phyloP scores from a whole-genome alignment of 805 yeast species.

The Blastobotrys peoriensis region DNA sequence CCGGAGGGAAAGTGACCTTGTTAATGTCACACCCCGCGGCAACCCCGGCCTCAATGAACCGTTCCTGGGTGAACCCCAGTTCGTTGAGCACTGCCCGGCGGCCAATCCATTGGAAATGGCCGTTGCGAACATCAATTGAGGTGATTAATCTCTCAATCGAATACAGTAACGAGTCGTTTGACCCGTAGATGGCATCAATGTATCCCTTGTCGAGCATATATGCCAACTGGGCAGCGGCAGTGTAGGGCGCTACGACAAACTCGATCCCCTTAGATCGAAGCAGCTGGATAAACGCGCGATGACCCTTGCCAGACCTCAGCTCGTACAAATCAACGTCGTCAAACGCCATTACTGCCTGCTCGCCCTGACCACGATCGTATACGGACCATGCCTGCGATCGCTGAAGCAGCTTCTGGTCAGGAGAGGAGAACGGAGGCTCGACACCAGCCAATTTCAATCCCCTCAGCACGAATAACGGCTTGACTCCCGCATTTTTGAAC shows the following conservation, averaged over 20 bases:
- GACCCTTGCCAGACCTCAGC: constrained; percentile 15
- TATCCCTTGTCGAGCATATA: constrained; percentile 52
- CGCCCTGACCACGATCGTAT: constrained; percentile 33
- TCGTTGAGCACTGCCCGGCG: constrained; percentile 53
- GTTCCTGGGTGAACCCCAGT: constrained; percentile 52
- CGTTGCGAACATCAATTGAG: constrained; percentile 59
- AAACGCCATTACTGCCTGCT: constrained; percentile 23
- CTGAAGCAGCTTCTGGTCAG: constrained; percentile 23
- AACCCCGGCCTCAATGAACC: constrained; percentile 68
- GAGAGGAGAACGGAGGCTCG: constrained; percentile 20
- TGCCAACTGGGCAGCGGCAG: constrained; percentile 72
- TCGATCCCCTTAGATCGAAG: constrained; percentile 53
- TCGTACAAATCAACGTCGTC: constrained; percentile 22
- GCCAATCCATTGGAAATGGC: constrained; percentile 63
- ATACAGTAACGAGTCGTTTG: constrained; percentile 69
- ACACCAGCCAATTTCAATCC: constrained; percentile 49
- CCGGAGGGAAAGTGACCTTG: constrained; percentile 51
- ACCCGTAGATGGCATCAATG: constrained; percentile 76
- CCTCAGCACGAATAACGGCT: constrained; percentile 73
- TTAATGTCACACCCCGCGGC: constrained; percentile 71
- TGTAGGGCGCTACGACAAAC: constrained; percentile 75
- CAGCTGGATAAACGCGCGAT: constrained; percentile 46
- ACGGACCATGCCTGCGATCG: constrained; percentile 40
- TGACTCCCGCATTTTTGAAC: constrained; percentile 55
- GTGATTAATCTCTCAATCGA: constrained; percentile 64